A percentile compares a stretch with the other conserved stretches of the same genome.
Evolutionary conservation across 257 asterid species (phyloP).

Genomic region (Orobanche coerulescens): DNA sequence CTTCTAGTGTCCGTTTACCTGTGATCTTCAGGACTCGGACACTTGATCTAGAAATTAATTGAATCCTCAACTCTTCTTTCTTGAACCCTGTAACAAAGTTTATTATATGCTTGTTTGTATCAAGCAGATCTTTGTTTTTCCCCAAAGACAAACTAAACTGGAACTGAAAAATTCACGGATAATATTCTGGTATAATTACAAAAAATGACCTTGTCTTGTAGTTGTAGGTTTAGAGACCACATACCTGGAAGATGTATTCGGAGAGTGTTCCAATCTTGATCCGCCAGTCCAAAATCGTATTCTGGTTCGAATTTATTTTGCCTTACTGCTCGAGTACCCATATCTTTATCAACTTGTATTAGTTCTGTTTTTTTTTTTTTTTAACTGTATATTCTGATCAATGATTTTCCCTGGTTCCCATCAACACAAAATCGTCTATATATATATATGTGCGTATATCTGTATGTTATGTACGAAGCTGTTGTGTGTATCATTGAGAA

Average conservation of each 20-base stretch:
- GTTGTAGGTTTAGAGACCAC: too few relatives aligned
- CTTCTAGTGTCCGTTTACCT: conserved; percentile 35
- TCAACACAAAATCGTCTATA: not conserved
- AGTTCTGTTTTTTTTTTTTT: not conserved
- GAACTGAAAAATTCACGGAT: too few relatives aligned
- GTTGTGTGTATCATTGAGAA: not conserved
- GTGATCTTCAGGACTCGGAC: conserved; percentile 37
- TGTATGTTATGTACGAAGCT: conserved; percentile 10
- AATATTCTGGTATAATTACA: not conserved
- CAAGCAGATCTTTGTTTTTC: too few relatives aligned
- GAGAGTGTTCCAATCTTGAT: conserved; percentile 50
- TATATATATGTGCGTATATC: too few relatives aligned
- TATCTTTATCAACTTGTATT: not conserved
- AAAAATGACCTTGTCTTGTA: too few relatives aligned
- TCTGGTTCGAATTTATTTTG: conserved; percentile 41
- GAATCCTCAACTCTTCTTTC: conserved; percentile 53
- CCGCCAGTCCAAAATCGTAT: conserved; percentile 38
- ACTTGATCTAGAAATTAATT: conserved; percentile 32
- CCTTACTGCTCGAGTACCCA: conserved; percentile 23
- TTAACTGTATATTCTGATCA: not conserved
- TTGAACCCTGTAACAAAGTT: conserved; percentile 36
- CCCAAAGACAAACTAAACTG: too few relatives aligned
- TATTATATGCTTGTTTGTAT: too few relatives aligned
- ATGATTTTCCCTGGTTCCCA: not conserved
- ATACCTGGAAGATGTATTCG: conserved; percentile 52